These are phyloP conservation scores for Phycomyces blakesleeanus DNA, from an alignment of 192 early-diverging fungal genomes.

Conservation along the genomic window DNA sequence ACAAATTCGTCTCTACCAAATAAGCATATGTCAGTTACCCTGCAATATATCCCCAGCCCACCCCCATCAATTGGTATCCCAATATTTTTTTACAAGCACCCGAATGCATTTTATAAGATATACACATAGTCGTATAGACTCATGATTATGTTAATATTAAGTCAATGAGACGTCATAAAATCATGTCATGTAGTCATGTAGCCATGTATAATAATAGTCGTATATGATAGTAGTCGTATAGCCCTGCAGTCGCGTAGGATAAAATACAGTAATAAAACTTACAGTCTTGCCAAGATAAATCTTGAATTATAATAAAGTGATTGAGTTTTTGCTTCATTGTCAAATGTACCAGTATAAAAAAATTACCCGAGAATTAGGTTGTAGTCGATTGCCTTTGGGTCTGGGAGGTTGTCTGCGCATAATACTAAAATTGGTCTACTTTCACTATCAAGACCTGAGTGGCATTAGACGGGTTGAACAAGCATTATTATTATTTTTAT, in stretches of 20 bases:
- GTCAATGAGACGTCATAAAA: too few relatives aligned
- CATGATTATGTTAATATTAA: too few relatives aligned
- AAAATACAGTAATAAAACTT: constrained; percentile 14
- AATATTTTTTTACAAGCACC: too few relatives aligned
- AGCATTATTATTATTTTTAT: not conserved
- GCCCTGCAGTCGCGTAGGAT: too few relatives aligned
- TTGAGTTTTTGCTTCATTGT: not conserved
- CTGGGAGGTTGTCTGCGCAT: constrained; percentile 82
- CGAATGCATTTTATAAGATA: too few relatives aligned
- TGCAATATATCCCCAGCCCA: too few relatives aligned
- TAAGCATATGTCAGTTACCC: too few relatives aligned
- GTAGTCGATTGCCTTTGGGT: constrained; percentile 78
- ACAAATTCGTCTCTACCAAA: constrained; percentile 77
- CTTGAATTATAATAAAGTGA: constrained; percentile 4
- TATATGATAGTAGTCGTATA: too few relatives aligned
- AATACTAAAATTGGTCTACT: constrained; percentile 80
- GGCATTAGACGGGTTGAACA: not conserved
- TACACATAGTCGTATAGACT: too few relatives aligned
- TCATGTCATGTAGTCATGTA: too few relatives aligned
- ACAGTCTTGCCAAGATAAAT: constrained; percentile 34
- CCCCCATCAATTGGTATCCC: too few relatives aligned
- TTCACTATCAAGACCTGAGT: constrained; percentile 76
- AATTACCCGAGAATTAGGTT: constrained; percentile 75
- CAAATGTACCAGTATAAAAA: not conserved
- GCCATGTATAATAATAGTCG: too few relatives aligned